A percentile compares a stretch with the other conserved stretches of the same genome.
phyloP scores from a whole-genome alignment of 352 stramenopile species.

The Phytophthora lateralis region DNA sequence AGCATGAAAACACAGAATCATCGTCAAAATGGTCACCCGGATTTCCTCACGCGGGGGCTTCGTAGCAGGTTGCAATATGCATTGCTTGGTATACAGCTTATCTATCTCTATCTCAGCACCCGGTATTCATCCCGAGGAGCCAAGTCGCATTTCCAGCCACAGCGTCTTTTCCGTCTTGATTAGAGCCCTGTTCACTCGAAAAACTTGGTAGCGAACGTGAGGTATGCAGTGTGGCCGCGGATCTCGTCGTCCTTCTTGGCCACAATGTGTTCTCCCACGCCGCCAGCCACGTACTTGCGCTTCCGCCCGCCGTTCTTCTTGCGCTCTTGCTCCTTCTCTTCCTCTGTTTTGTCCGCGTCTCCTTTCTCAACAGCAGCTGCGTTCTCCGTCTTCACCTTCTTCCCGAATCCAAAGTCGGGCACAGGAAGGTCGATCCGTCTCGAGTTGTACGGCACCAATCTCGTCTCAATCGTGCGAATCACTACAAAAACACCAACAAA shows the following conservation, averaged over 20 bases:
- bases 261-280: conserved; percentile 65
- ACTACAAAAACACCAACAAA: conserved; percentile 40
- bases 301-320: conserved; percentile 49
- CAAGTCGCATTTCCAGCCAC: neutral
- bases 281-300: conserved; percentile 56
- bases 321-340: conserved; percentile 33
- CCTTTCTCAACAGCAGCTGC: conserved; percentile 9
- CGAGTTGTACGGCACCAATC: conserved; percentile 85
- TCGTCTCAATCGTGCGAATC: conserved; percentile 93
- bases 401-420: conserved; percentile 70
- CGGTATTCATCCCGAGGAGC: neutral
- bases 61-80: conserved; percentile 16
- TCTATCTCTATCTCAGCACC: conserved; percentile 33
- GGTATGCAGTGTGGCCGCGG: conserved; percentile 84
- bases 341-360: conserved; percentile 22
- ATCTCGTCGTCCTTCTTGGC: conserved; percentile 90
- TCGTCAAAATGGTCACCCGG: too few relatives aligned
- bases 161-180: neutral
- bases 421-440: conserved; percentile 70
- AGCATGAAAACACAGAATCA: too few relatives aligned
- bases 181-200: conserved; percentile 44
- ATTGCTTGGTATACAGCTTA: conserved; percentile 31
- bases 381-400: conserved; percentile 29
- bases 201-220: conserved; percentile 89
- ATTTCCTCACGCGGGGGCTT: neutral